A percentile compares a stretch with the other conserved stretches of the same genome.
phyloP scores from a whole-genome alignment of 768 basidiomycete genomes.

The Hirschioporus abietinus region DNA sequence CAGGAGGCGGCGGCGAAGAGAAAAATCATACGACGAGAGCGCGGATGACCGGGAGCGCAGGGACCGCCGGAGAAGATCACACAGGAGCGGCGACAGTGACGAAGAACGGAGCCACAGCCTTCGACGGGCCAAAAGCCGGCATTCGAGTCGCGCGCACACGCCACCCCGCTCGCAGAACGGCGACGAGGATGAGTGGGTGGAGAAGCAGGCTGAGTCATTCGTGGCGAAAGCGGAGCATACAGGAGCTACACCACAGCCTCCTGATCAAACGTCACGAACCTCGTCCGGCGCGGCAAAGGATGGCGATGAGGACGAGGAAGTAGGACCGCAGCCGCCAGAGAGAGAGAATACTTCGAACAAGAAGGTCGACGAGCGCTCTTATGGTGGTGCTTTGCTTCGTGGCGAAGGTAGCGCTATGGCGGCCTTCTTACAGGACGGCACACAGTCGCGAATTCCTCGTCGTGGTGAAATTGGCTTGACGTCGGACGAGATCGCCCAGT shows the following conservation, averaged over 20 bases:
- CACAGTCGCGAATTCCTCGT: constrained; percentile 86
- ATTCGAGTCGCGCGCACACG: constrained; percentile 16
- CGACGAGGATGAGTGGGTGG: constrained; percentile 64
- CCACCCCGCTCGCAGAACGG: constrained; percentile 17
- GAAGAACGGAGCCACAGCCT: constrained; percentile 20
- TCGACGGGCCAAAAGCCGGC: constrained; percentile 14
- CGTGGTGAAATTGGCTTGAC: constrained; percentile 97
- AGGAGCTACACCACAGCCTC: constrained; percentile 17
- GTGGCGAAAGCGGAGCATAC: constrained; percentile 19
- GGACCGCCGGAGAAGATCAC: constrained; percentile 18
- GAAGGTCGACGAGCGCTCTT: constrained; percentile 75
- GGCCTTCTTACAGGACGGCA: constrained; percentile 83
- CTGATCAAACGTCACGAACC: constrained; percentile 14
- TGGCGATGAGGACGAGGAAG: constrained; percentile 56
- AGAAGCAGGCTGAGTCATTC: constrained; percentile 38
- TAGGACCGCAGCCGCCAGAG: constrained; percentile 73
- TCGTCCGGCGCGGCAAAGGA: constrained; percentile 17
- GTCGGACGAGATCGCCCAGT: constrained; percentile 80
- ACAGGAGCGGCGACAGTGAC: constrained; percentile 18
- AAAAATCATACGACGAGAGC: constrained; percentile 29
- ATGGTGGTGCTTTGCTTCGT: constrained; percentile 83
- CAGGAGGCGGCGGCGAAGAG: constrained; percentile 14
- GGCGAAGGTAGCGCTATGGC: constrained; percentile 99
- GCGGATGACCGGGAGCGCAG: constrained; percentile 32
- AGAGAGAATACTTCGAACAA: constrained; percentile 35